phyloP scores from a whole-genome alignment of 257 asterid species.

The Nicotiana undulata region DNA sequence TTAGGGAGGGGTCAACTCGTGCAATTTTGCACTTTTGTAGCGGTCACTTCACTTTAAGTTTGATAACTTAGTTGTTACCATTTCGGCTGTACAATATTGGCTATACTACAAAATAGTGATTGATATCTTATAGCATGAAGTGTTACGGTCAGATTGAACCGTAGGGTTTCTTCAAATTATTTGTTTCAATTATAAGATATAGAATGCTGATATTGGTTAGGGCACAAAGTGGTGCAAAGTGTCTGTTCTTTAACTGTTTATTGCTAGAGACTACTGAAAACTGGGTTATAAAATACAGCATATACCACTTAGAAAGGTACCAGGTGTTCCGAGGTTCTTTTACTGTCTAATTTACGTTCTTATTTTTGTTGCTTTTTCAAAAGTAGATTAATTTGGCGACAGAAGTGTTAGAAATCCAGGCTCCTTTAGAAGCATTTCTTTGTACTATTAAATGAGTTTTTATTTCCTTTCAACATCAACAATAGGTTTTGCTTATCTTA shows the following conservation, averaged over 20 bases:
- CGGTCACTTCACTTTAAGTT: neutral
- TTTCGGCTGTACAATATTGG: conserved; percentile 5
- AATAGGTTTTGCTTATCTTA: neutral
- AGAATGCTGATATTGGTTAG: neutral
- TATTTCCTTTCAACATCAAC: neutral
- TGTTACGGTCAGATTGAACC: neutral
- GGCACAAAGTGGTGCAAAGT: neutral
- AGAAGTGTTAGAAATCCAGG: neutral
- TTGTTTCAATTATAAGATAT: neutral
- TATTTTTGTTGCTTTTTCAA: neutral
- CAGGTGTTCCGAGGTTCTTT: neutral
- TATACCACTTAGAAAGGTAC: neutral
- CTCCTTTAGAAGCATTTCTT: neutral
- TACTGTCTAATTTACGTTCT: neutral
- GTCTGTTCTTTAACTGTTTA: neutral
- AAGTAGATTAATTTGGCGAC: neutral
- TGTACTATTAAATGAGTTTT: neutral
- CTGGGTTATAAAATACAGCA: neutral
- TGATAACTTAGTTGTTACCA: neutral
- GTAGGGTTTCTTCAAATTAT: neutral
- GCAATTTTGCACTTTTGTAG: conserved; percentile 1
- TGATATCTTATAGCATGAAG: neutral
- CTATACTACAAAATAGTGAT: neutral
- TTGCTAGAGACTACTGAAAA: neutral
- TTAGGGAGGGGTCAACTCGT: neutral